Percentiles rank a stretch among this genome's conserved stretches.
phyloP scores from a whole-genome alignment of 805 yeast species.

The Ascoidea rubescens region DNA sequence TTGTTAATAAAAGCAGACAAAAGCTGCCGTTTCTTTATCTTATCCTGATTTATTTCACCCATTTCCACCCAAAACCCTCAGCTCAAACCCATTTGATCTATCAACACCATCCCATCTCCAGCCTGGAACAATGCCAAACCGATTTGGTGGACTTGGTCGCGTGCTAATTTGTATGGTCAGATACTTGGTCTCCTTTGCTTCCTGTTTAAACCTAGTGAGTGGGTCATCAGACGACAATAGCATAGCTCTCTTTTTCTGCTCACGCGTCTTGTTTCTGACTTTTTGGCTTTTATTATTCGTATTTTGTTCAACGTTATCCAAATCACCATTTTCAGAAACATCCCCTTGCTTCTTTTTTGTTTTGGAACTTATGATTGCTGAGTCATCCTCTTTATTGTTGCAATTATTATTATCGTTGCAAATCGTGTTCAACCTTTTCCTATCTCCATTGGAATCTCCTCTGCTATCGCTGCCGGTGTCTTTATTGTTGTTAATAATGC shows the following conservation, averaged over 20 bases:
- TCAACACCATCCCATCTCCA: constrained; percentile 86
- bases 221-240: background rate
- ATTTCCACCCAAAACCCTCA: no score
- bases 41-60: no score
- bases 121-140: constrained; percentile 73
- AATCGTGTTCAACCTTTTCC: no score
- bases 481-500: no score
- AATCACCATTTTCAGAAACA: no score
- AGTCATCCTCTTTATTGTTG: background rate
- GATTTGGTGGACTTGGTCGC: constrained; percentile 41
- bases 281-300: no score
- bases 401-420: background rate
- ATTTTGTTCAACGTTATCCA: no score
- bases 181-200: no score
- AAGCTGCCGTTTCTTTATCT: no score
- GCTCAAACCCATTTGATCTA: constrained; percentile 80
- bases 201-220: no score
- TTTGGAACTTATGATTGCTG: background rate
- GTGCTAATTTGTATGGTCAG: constrained; percentile 23
- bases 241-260: background rate
- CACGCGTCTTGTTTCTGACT: background rate
- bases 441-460: background rate
- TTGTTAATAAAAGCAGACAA: no score
- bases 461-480: background rate
- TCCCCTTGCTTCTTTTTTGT: no score